Base-by-base conservation (phyloP, 371 early-diverging fungal species). In the Haplosporangium sp. region DNA sequence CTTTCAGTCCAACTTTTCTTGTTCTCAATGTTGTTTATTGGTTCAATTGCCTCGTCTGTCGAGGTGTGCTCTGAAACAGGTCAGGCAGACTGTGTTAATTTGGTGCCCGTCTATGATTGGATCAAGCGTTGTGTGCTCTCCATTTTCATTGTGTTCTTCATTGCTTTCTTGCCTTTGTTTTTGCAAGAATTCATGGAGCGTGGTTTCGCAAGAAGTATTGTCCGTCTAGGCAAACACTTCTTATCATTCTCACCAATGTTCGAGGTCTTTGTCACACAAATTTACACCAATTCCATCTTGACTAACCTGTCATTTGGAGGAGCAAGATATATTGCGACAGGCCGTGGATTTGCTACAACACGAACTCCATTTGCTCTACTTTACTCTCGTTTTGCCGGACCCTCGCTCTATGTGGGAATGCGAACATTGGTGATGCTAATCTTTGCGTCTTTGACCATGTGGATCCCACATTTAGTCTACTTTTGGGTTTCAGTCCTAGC, bases 311-410 rank as follows among this genome's bases (percentile, higher is more conserved):
- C 89, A 0, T 96, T 92, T 71, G 95, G 96, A 65, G 95, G 95
- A 8, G 94, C 95, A n/a, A 91, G 92, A 9, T 97, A 96, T 72
- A 94, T 95, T 68, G 93, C 92, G 37, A 94, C 96, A 0, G 97
- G 97, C 0, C 93, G 97, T 79, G 95, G 95, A n/a, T 94, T 97
- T 75, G 95, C 96, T 4, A 97, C 96, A 0, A 88, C 95, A 4
- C 92, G 96, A 10, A 79, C 91, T 11, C 89, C 93, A n/a, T 96
- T 97, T 76, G 83, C 90, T 2, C 81, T 88, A 4, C 87, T 96
- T 27, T 96, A 92, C 67, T 91, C 93, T 34, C 88, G 93, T 3
- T 97, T 96, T 68, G 89, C 95, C 0, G 89, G 90, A 27, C 88
- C 94, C 8, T 92, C 93, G 56, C 92, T 96, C 63, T 94, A 95